Conservation (phyloP, 208 protist species). For the Leptomonas pyrrhocoris region DNA sequence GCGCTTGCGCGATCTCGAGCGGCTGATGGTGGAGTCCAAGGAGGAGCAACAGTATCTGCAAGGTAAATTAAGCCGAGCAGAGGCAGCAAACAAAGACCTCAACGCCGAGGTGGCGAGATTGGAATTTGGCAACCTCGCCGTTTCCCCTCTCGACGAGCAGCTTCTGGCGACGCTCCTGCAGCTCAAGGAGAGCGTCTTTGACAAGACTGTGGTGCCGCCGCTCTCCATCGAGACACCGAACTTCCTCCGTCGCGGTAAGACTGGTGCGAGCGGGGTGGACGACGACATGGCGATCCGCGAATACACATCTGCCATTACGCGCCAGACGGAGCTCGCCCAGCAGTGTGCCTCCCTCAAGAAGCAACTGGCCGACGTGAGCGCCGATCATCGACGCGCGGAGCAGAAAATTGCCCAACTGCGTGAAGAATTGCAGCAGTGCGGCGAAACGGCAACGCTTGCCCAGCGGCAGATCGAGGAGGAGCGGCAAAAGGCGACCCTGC, state of each 20-base stretch:
- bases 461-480: slow-evolving; percentile 75
- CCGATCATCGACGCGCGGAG: slow-evolving; percentile 36
- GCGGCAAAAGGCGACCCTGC: slow-evolving; percentile 52
- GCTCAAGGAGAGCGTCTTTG: slow-evolving; percentile 81
- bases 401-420: slow-evolving; percentile 41
- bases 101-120: slow-evolving; percentile 71
- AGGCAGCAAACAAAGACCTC: slow-evolving; percentile 64
- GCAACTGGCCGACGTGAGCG: slow-evolving; percentile 38
- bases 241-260: not conserved
- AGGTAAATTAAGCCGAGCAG: slow-evolving; percentile 57
- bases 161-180: slow-evolving; percentile 57
- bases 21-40: slow-evolving; percentile 56
- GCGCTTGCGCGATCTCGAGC: slow-evolving; percentile 57
- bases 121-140: slow-evolving; percentile 50
- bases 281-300: slow-evolving; percentile 61
- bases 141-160: slow-evolving; percentile 50
- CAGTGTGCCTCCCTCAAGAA: slow-evolving; percentile 61
- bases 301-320: slow-evolving; percentile 68
- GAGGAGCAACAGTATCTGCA: slow-evolving; percentile 67
- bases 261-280: slow-evolving; percentile 15
- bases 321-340: slow-evolving; percentile 58
- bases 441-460: slow-evolving; percentile 44
- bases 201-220: slow-evolving; percentile 64
- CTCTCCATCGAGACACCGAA: slow-evolving; percentile 43
- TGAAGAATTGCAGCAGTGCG: slow-evolving; percentile 50